Percentiles rank a stretch among this genome's conserved stretches.
Conservation (phyloP, 495 filamentous ascomycete species). For the Lasiosphaeria ovina region DNA sequence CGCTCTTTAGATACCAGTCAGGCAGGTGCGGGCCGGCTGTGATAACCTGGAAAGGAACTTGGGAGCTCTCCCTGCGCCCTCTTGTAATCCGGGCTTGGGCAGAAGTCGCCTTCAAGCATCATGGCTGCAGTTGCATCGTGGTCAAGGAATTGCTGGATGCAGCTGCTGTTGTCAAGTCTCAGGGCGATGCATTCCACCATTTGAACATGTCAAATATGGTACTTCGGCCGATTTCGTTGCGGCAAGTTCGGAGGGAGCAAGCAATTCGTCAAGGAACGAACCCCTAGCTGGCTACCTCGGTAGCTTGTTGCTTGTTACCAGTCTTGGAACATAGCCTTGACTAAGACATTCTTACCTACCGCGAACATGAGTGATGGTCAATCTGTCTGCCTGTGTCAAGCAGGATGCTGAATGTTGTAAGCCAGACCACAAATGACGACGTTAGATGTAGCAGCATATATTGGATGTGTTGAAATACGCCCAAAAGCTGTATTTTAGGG, state of each 20-base stretch:
- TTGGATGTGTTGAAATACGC: too few species aligned
- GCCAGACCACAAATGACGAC: too few species aligned
- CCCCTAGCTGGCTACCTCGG: neutral
- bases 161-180: conserved; percentile 30
- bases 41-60: conserved; percentile 38
- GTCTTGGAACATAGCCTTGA: neutral
- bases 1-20: conserved; percentile 36
- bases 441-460: too few species aligned
- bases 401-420: too few species aligned
- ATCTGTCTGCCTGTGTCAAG: too few species aligned
- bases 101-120: neutral
- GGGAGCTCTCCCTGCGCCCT: conserved; percentile 33
- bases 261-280: conserved; percentile 26
- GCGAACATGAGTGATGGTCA: too few species aligned
- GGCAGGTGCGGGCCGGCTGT: conserved; percentile 23
- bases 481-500: too few species aligned
- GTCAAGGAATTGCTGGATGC: conserved; percentile 29
- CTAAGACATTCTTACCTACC: neutral
- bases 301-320: neutral
- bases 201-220: conserved; percentile 30
- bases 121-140: conserved; percentile 20
- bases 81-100: conserved; percentile 7
- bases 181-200: conserved; percentile 33
- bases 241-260: conserved; percentile 34
- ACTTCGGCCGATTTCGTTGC: conserved; percentile 35